Evolutionary conservation across 495 filamentous ascomycete genomes (phyloP).

Genomic region (Hyphodiscus hymeniophilus): DNA sequence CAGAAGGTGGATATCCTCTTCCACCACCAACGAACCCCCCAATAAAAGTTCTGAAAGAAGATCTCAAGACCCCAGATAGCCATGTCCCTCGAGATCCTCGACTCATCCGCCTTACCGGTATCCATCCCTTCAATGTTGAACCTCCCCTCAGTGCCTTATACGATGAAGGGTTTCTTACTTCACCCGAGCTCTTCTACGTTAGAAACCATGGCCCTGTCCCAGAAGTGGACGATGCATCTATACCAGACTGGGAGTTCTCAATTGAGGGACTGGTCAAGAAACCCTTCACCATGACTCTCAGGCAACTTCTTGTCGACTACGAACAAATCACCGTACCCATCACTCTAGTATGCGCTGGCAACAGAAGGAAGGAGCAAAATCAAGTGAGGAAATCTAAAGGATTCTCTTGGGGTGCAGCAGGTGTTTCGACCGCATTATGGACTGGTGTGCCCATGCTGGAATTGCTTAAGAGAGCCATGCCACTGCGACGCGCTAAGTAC

Average conservation of each 20-base stretch:
- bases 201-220: slow-evolving; percentile 90
- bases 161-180: slow-evolving; percentile 84
- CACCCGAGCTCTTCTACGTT: slow-evolving; percentile 93
- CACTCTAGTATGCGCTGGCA: slow-evolving; percentile 90
- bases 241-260: slow-evolving; percentile 75
- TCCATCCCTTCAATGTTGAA: slow-evolving; percentile 94
- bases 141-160: slow-evolving; percentile 73
- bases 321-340: slow-evolving; percentile 82
- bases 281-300: slow-evolving; percentile 64
- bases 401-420: slow-evolving; percentile 92
- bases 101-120: slow-evolving; percentile 80
- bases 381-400: slow-evolving; percentile 86
- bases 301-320: slow-evolving; percentile 66
- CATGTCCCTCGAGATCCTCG: slow-evolving; percentile 85
- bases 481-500: slow-evolving; percentile 65
- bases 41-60: slow-evolving; percentile 59
- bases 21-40: slow-evolving; percentile 60
- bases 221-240: slow-evolving; percentile 59
- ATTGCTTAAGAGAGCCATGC: slow-evolving; percentile 59
- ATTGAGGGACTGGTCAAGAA: slow-evolving; percentile 81
- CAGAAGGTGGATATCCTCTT: slow-evolving; percentile 37
- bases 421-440: slow-evolving; percentile 82
- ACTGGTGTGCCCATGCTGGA: slow-evolving; percentile 77
- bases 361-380: slow-evolving; percentile 92
- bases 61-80: slow-evolving; percentile 74